phyloP scores from a whole-genome alignment of 2,329 filamentous ascomycete species.

The Graphium sp. region DNA sequence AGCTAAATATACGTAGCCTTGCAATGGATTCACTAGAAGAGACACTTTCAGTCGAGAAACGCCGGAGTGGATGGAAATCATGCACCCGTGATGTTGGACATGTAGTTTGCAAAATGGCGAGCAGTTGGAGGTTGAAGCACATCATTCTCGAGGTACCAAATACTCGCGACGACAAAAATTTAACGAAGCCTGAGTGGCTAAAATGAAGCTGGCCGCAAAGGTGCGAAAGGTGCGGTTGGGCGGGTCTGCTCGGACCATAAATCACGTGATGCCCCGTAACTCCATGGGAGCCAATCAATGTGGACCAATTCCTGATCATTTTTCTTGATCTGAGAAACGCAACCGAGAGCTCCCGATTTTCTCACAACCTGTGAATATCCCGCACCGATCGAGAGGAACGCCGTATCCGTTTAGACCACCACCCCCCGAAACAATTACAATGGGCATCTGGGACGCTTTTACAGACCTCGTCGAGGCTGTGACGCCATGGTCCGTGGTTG shows the following conservation, averaged over 20 bases:
- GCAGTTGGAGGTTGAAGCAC: too few species aligned
- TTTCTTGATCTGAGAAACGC: slow-evolving; percentile 2
- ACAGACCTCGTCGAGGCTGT: slow-evolving; percentile 48
- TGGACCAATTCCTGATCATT: slow-evolving; percentile 3
- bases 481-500: slow-evolving; percentile 45
- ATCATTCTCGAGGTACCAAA: too few species aligned
- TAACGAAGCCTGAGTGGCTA: too few species aligned
- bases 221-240: too few species aligned
- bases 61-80: too few species aligned
- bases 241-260: slow-evolving; percentile 2
- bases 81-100: too few species aligned
- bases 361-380: slow-evolving; percentile 2
- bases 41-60: too few species aligned
- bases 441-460: slow-evolving; percentile 52
- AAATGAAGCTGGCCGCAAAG: too few species aligned
- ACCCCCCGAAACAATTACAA: slow-evolving; percentile 18
- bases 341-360: slow-evolving; percentile 4
- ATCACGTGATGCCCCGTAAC: slow-evolving; percentile 2
- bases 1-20: too few species aligned
- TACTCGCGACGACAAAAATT: too few species aligned
- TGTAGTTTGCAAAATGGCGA: too few species aligned
- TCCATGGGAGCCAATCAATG: slow-evolving; percentile 2
- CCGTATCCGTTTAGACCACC: slow-evolving; percentile 3
- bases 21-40: too few species aligned
- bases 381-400: slow-evolving; percentile 2